These are phyloP conservation scores for Astrephomene gubernaculifera DNA, from an alignment of 139 green algal species.

Conservation along the genomic window DNA sequence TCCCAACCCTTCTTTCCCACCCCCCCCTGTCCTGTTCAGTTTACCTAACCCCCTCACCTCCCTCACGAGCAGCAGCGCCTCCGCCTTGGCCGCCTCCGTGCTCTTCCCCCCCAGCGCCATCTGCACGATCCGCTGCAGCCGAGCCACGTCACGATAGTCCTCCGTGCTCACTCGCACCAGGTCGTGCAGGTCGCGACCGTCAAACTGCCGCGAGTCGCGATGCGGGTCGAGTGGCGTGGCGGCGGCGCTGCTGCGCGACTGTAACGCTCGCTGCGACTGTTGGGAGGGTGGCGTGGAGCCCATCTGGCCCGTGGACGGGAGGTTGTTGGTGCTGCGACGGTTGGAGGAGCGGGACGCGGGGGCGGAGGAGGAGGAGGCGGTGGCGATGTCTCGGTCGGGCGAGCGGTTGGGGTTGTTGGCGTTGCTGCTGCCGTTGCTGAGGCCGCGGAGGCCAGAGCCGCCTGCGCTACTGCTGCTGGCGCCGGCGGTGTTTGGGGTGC, in stretches of 20 bases:
- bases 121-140: background rate
- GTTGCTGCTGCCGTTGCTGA: no score
- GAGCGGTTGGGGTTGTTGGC: no score
- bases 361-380: no score
- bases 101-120: conserved; percentile 4
- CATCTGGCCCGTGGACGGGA: no score
- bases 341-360: no score
- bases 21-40: no score
- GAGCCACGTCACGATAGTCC: conserved; percentile 15
- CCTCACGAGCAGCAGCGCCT: conserved; percentile 35
- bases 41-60: background rate
- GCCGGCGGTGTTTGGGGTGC: no score
- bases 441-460: no score
- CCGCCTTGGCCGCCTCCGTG: conserved; percentile 27
- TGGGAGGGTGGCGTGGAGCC: background rate
- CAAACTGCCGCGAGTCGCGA: background rate
- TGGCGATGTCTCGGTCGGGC: no score
- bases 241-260: background rate
- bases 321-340: no score
- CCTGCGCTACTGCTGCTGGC: background rate
- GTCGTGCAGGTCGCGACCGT: conserved; percentile 13
- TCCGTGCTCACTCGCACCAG: background rate
- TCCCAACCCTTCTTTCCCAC: no score
- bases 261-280: background rate
- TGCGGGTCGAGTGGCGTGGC: background rate